Evolutionary conservation across 345 rosid genomes (phyloP).

Genomic region (Pistacia vera): DNA sequence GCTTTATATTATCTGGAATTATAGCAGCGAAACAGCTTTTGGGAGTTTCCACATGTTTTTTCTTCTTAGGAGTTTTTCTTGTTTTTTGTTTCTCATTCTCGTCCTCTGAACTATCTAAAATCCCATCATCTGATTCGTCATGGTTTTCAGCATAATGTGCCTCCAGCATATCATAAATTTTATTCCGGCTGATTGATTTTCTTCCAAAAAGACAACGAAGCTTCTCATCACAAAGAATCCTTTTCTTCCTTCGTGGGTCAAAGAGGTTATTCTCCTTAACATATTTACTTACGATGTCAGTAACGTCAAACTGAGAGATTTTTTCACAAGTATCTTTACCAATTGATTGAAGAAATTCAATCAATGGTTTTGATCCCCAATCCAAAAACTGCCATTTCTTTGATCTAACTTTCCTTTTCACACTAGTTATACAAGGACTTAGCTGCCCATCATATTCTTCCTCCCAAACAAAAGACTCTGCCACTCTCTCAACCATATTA

Average conservation of each 20-base stretch:
- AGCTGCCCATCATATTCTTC: constrained; percentile 35
- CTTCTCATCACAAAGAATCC: constrained; percentile 52
- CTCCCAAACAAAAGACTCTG: constrained; percentile 39
- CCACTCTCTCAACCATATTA: constrained; percentile 5
- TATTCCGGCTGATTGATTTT: constrained; percentile 43
- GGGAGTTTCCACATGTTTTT: constrained; percentile 34
- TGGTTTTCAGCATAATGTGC: constrained; percentile 69
- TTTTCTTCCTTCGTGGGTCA: constrained; percentile 56
- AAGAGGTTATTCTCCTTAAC: constrained; percentile 46
- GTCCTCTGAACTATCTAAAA: constrained; percentile 43
- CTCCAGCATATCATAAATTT: constrained; percentile 59
- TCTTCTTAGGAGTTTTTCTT: constrained; percentile 33
- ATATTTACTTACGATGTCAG: constrained; percentile 47
- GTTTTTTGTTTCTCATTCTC: constrained; percentile 32
- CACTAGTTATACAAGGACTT: constrained; percentile 7
- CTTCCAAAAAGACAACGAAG: constrained; percentile 63
- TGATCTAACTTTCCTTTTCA: constrained; percentile 48
- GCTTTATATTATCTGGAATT: constrained; percentile 66
- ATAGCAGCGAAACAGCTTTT: constrained; percentile 65
- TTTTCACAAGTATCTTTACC: constrained; percentile 46
- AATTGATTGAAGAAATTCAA: constrained; percentile 61
- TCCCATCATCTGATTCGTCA: constrained; percentile 50
- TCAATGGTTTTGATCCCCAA: constrained; percentile 75
- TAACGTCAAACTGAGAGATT: constrained; percentile 55
- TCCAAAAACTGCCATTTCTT: constrained; percentile 56